These are phyloP conservation scores for Cornus florida DNA, from an alignment of 148 eudicot species.

Conservation along the genomic window DNA sequence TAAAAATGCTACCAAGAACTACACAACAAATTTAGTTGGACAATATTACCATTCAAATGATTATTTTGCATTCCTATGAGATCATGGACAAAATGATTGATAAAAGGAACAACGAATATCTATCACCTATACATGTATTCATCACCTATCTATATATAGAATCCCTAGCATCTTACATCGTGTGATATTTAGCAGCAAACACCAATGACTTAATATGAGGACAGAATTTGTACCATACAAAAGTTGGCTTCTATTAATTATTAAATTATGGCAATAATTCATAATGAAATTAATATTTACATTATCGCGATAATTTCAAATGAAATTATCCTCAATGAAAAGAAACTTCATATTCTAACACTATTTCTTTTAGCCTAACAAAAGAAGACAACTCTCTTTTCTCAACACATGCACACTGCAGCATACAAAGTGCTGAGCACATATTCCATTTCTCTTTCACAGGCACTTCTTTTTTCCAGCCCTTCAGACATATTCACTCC, in stretches of 20 bases:
- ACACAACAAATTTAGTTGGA: background rate
- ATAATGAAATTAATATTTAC: background rate
- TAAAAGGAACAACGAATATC: background rate
- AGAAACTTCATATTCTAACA: background rate
- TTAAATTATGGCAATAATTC: background rate
- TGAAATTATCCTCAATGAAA: background rate
- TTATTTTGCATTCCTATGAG: background rate
- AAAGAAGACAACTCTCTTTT: background rate
- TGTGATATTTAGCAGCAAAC: background rate
- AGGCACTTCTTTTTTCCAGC: background rate
- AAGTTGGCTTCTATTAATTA: background rate
- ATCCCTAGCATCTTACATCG: background rate
- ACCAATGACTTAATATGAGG: background rate
- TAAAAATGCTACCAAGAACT: background rate
- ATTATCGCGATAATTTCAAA: no score
- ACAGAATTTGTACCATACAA: background rate
- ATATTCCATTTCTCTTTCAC: background rate
- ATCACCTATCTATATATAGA: background rate
- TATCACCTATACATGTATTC: background rate
- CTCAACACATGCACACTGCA: background rate
- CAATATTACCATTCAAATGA: background rate
- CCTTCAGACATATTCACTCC: background rate
- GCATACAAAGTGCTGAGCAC: background rate
- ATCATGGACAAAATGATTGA: background rate
- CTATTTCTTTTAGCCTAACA: background rate